Base-by-base conservation (phyloP, 352 stramenopile genomes). In the Globisporangium sylvaticum region DNA sequence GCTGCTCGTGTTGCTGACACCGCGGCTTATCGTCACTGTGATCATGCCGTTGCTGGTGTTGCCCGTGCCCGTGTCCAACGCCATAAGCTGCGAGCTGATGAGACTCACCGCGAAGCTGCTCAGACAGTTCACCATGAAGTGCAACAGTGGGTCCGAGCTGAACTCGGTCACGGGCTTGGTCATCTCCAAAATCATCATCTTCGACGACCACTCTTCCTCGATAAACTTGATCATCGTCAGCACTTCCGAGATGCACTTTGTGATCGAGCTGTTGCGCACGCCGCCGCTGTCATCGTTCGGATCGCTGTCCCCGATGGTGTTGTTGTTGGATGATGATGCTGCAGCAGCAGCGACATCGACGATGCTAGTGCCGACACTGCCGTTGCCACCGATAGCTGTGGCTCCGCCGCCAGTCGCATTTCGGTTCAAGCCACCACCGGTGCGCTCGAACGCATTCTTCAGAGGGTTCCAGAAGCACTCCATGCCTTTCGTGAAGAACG, bases 151-250 rank as follows among this genome's bases (percentile, higher is more conserved):
- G 22, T 87, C 83, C 3, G 67, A 77, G 56, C 71, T 86, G 62
- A 85, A 82, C 55, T 86, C 78, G 18, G 76, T 81, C 69, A 89
- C 71, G 9, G 81, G 83, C 64, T 88, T 88, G 22, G 81, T 91
- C 72, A 91, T 80, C 69, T 91, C 83, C 3, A 91, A 66, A 44
- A 91, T 89, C 58, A 88, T 64, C 73, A 90, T 80, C 73, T 89
- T 91, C 8, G 83, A 78, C 29, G 78, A 80, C 83, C 83, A 91
- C 66, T 91, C 83, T 32, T 84, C 75, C 64, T 90, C 83, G 29
- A 89, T 77, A 46, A 87, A 88, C 56, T 81, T 82, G 64, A 90
- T 76, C 78, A 80, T 84, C 22, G 73, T 83, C 56, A 91, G 66
- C 44, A 91, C 73, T 56, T 90, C 83, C 39, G 78, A 80, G 44